Base-by-base conservation (phyloP, 441 rosid genomes). In the Sinapis alba region DNA sequence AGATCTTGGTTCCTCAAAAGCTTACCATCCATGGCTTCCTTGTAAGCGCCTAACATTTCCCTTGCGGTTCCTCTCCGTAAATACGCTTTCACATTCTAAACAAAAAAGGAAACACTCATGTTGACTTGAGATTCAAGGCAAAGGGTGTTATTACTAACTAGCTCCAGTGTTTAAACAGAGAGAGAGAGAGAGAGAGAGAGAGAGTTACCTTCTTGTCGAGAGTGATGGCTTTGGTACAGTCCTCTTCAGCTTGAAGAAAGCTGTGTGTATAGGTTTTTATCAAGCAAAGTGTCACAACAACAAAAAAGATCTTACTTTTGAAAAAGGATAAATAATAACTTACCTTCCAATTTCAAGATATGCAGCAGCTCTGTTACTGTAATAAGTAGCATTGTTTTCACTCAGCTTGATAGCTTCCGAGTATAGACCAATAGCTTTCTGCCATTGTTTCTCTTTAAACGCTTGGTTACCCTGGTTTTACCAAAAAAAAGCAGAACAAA, bases 361-460 rank as follows among this genome's bases (percentile, higher is more conserved):
- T 18, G 99, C 97, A 59, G 99, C 99, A 74, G 98, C 97, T 84
- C 99, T 86, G 83, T 96, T 96, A 69, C 88, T 89, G 79, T 90
- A 96, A 77, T 91, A 96, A 5, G 97, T 96, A 54, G 99, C 98
- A 79, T 86, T 96, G 41, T 77, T 88, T 34, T 81, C 90, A 70
- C 62, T 86, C 43, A 93, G 87, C 80, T 83, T 91, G 79, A 96
- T 89, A 76, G 98, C 98, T 68, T 90, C 96, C 1, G 92, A 86
- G 78, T 95, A 95, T 63, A 80, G 86, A 71, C 88, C 78, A 50
- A 88, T 83, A 57, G 99, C 98, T 84, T 88, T 96, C 84, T 57
- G 96, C 97, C 92, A 93, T 30, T 84, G 94, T 71, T 83, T 89
- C 34, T 91, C 97, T 84, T 96, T 93, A 74, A 77, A 96, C 54